These are phyloP conservation scores for Alternaria consortialis DNA, from an alignment of 2,329 filamentous ascomycete genomes.

Conservation along the genomic window DNA sequence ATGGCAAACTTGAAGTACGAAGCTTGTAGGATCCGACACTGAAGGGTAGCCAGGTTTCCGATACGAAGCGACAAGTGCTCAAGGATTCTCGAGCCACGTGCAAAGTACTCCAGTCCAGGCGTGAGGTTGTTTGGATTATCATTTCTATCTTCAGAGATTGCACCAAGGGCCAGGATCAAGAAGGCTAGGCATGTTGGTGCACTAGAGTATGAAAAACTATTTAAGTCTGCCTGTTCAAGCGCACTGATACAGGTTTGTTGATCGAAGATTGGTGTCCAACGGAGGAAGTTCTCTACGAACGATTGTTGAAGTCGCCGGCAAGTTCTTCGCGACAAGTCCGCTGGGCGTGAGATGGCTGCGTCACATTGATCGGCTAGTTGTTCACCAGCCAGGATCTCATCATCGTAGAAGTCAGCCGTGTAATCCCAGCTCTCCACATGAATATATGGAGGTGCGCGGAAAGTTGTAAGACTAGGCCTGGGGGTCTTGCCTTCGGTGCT, in stretches of 20 bases:
- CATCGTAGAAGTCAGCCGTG: constrained; percentile 39
- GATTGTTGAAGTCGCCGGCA: constrained; percentile 35
- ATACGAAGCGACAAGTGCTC: constrained; percentile 32
- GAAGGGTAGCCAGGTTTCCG: constrained; percentile 30
- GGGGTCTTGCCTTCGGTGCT: constrained; percentile 35
- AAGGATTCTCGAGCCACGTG: constrained; percentile 31
- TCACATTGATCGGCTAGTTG: constrained; percentile 36
- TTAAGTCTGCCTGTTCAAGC: constrained; percentile 24
- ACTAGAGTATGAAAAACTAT: constrained; percentile 18
- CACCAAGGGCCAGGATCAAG: constrained; percentile 35
- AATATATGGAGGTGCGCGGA: constrained; percentile 33
- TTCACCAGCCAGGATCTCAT: constrained; percentile 37
- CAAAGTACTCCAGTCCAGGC: constrained; percentile 38
- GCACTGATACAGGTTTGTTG: constrained; percentile 30
- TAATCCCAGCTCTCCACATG: constrained; percentile 42
- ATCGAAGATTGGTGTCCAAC: constrained; percentile 41
- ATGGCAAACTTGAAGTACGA: constrained; percentile 41
- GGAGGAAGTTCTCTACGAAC: constrained; percentile 40
- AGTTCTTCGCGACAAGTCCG: constrained; percentile 31
- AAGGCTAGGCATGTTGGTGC: constrained; percentile 33
- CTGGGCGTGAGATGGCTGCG: constrained; percentile 15
- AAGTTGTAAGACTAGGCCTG: constrained; percentile 35
- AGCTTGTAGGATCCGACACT: constrained; percentile 39
- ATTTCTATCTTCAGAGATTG: constrained; percentile 31
- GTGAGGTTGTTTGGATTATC: constrained; percentile 22